These are phyloP conservation scores for Aspergillus mulundensis DNA, from an alignment of 495 filamentous ascomycete genomes.

Conservation along the genomic window DNA sequence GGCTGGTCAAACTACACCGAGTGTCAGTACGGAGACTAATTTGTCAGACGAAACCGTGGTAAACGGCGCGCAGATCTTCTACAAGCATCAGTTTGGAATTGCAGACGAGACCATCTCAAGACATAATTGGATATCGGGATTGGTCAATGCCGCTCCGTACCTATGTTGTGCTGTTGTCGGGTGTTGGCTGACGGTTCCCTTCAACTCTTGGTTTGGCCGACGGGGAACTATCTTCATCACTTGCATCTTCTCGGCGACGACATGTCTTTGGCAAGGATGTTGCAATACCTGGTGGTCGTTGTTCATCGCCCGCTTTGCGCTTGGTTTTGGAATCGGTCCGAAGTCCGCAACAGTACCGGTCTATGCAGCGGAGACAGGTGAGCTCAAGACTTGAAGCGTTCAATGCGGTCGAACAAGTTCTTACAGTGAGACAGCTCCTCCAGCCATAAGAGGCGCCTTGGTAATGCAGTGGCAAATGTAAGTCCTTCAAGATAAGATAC, in stretches of 20 bases:
- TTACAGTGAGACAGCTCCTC: conserved; percentile 41
- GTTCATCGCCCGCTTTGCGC: conserved; percentile 65
- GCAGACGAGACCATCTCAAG: conserved; percentile 30
- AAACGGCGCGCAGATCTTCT: conserved; percentile 76
- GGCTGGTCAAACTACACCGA: neutral
- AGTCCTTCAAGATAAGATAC: neutral
- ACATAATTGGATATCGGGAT: conserved; percentile 61
- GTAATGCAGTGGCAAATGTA: conserved; percentile 80
- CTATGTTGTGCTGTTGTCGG: conserved; percentile 72
- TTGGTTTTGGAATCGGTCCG: conserved; percentile 76
- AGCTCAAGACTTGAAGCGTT: neutral
- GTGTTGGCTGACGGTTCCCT: conserved; percentile 79
- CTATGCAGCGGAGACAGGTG: conserved; percentile 66
- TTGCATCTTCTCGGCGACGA: conserved; percentile 59
- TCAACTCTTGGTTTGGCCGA: conserved; percentile 75
- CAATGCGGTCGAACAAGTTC: too few species aligned
- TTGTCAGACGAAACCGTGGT: conserved; percentile 69
- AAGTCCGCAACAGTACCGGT: conserved; percentile 78
- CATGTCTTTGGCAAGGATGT: conserved; percentile 76
- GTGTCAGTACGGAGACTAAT: conserved; percentile 15
- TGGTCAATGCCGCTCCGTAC: conserved; percentile 62
- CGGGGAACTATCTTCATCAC: conserved; percentile 81
- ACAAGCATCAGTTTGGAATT: conserved; percentile 65
- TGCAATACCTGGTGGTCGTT: conserved; percentile 71
- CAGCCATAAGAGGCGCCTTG: conserved; percentile 68